Evolutionary conservation across 768 basidiomycete species (phyloP), one percentile per base, ranked within the genome.

Genomic region (Termitomyces sp.): DNA sequence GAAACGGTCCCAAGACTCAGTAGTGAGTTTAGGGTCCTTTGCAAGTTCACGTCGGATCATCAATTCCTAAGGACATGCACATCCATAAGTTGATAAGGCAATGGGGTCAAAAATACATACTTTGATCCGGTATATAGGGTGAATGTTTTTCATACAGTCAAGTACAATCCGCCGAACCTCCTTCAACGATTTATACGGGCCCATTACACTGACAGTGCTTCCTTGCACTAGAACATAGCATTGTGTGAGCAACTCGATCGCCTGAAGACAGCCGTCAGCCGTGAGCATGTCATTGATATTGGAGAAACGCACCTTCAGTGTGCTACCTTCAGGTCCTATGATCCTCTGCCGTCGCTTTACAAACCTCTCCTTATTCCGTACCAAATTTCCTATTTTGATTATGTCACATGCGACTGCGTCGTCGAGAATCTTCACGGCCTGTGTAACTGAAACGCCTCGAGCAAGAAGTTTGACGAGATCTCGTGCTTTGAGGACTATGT

Each of bases 101-200:
- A 60, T 5, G 9, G 63, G 30, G 19, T 11, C 17, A 28, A 26
- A 11, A 41, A 51, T 10, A 34, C 62, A 21, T 40, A 91, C 94
- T 72, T 99, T 99, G 71, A 99, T 99, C 63, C 94, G 87, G 68
- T 99, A 99, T 66, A 99, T 98, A 1, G 97, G 97, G 66, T 99
- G 97, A 52, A 98, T 89, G 68, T 99, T 99, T 74, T 88, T 94
- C 97, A 99, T 98, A 75, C 97, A 99, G 66, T 99, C 97, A 41
- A 98, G 70, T n/a, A 99, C 83, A 58, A 98, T 98, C 62, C 95
- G 74, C 55, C 97, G 80, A 11, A 99, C 96, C 71, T 99, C 97
- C 69, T 98, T 98, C 19, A 99, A 76, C 0, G 88, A 88, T 66
- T 96, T 97, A 75, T 89, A 90, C 0, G 93, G 88, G 3, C 97